Conservation (phyloP, 2,329 filamentous ascomycete genomes). For the Thelonectria discophora region DNA sequence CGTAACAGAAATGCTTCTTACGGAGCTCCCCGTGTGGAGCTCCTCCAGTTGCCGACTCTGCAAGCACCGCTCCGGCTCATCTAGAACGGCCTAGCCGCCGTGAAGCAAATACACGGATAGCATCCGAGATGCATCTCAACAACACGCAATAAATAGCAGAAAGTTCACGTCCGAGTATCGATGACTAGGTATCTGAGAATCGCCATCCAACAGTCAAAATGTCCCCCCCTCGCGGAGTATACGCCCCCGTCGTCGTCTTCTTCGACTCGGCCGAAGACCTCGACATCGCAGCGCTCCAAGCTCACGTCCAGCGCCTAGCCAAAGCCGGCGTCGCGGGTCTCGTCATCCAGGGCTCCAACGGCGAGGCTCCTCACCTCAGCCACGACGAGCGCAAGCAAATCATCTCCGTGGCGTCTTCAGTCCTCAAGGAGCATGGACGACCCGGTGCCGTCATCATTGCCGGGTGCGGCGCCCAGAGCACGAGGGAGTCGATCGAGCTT, state of each 20-base stretch:
- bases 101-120: background rate
- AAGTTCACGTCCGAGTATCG: background rate
- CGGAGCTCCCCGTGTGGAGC: background rate
- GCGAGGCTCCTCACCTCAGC: slow-evolving; percentile 75
- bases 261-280: slow-evolving; percentile 66
- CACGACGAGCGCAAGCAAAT: slow-evolving; percentile 71
- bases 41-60: background rate
- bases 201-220: background rate
- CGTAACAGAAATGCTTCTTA: background rate
- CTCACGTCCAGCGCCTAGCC: slow-evolving; percentile 67
- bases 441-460: slow-evolving; percentile 70
- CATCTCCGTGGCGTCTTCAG: slow-evolving; percentile 68
- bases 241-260: slow-evolving; percentile 70
- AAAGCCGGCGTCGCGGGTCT: slow-evolving; percentile 72
- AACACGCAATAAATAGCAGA: background rate
- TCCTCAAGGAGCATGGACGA: slow-evolving; percentile 66
- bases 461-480: slow-evolving; percentile 74
- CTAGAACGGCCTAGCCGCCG: too few species aligned
- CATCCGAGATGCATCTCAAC: background rate
- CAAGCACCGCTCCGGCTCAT: too few species aligned
- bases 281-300: slow-evolving; percentile 60
- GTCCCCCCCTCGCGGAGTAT: slow-evolving; percentile 55
- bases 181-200: background rate
- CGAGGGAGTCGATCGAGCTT: slow-evolving; percentile 71
- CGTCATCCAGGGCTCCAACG: slow-evolving; percentile 78